phyloP scores from a whole-genome alignment of 2,329 filamentous ascomycete species.

The Aspergillus transmontanensis region DNA sequence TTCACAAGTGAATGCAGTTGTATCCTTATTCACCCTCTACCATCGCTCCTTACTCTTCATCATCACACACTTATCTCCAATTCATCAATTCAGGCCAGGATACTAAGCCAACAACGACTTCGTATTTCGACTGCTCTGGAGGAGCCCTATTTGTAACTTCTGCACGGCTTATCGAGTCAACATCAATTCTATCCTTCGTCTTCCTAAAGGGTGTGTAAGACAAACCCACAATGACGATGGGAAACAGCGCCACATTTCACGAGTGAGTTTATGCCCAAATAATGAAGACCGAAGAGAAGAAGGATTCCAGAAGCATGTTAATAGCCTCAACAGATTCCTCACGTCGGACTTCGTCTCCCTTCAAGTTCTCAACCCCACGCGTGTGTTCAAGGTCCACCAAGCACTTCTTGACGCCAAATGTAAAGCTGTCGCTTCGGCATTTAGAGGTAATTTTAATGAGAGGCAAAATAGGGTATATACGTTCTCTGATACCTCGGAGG shows the following conservation, averaged over 20 bases:
- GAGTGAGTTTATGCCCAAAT: not conserved
- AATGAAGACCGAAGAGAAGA: fast-evolving
- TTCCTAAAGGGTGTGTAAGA: not conserved
- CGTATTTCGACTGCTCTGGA: not conserved
- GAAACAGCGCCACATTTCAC: not conserved
- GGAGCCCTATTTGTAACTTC: too few species aligned
- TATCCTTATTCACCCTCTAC: not conserved
- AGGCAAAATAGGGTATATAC: not conserved
- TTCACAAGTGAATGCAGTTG: not conserved
- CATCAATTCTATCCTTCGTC: not conserved
- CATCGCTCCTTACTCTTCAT: not conserved
- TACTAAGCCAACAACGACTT: not conserved
- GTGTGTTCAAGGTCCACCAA: conserved; percentile 11
- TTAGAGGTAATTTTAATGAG: not conserved
- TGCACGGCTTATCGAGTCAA: not conserved
- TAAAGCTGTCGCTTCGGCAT: not conserved
- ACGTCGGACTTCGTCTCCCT: not conserved
- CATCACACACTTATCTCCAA: not conserved
- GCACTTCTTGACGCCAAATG: conserved; percentile 10
- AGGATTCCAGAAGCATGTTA: not conserved
- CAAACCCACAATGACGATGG: not conserved
- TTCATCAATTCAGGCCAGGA: not conserved
- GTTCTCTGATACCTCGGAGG: conserved; percentile 7
- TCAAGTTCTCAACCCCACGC: not conserved
- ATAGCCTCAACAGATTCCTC: not conserved